A percentile compares a stretch with the other conserved stretches of the same genome.
These are phyloP conservation scores for Backusella psychrophila DNA, from an alignment of 192 early-diverging fungal species.

Conservation along the genomic window DNA sequence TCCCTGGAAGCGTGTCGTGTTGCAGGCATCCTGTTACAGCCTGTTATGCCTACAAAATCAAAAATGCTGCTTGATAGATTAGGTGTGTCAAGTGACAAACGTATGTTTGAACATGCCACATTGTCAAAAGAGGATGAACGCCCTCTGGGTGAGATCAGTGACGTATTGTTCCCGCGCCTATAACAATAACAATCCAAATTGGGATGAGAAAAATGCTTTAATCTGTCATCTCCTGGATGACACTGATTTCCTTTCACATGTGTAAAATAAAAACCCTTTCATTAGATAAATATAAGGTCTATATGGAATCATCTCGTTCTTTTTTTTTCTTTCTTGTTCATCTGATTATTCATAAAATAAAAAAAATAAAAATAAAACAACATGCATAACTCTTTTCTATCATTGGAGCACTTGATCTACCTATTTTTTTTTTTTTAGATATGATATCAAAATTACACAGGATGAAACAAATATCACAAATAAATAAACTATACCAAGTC, in stretches of 20 bases:
- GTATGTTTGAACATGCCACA: conserved; percentile 55
- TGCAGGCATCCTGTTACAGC: conserved; percentile 72
- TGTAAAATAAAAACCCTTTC: not conserved
- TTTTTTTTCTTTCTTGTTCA: not conserved
- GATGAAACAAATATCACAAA: not conserved
- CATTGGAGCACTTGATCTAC: not conserved
- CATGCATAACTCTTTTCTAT: not conserved
- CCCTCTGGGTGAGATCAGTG: not conserved
- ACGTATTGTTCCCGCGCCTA: not conserved
- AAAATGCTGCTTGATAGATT: conserved; percentile 64
- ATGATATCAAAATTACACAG: not conserved
- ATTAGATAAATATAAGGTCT: not conserved
- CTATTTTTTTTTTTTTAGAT: not conserved
- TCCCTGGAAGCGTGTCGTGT: conserved; percentile 74
- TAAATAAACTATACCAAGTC: not conserved
- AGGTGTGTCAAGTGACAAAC: conserved; percentile 51
- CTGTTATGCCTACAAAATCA: conserved; percentile 84
- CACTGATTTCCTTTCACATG: not conserved
- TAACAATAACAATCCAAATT: not conserved
- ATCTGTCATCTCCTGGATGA: no score
- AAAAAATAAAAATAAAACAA: not conserved
- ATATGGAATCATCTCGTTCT: no score
- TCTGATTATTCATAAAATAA: not conserved
- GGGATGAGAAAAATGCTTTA: no score
- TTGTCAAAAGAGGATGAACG: not conserved